Evolutionary conservation across 2,329 filamentous ascomycete genomes (phyloP).

Genomic region (Ceratocystis cubensis): DNA sequence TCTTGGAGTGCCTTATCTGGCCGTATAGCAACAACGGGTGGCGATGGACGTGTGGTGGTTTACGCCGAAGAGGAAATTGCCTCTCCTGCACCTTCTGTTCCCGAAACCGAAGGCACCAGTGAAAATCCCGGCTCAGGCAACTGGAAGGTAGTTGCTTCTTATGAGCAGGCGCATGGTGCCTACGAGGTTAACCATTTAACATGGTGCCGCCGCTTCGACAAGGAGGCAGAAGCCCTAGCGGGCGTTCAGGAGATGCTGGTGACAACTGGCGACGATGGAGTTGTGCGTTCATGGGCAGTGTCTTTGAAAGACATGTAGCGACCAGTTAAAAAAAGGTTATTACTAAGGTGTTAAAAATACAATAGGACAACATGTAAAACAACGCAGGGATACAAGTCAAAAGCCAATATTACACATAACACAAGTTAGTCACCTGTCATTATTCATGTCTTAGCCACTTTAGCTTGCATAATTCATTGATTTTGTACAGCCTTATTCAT

Average conservation of each 20-base stretch:
- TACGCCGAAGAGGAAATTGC: slow-evolving; percentile 50
- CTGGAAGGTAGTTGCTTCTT: slow-evolving; percentile 60
- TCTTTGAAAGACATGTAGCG: neutral
- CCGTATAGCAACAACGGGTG: slow-evolving; percentile 73
- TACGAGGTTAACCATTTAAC: slow-evolving; percentile 89
- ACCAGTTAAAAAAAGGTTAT: neutral
- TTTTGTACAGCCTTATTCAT: slow-evolving; percentile 9
- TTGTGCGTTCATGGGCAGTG: slow-evolving; percentile 73
- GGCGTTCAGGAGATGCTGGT: slow-evolving; percentile 67
- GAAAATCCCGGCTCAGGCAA: slow-evolving; percentile 31
- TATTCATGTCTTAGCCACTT: neutral
- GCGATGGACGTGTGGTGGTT: slow-evolving; percentile 68
- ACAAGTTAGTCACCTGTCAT: no score
- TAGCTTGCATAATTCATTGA: neutral
- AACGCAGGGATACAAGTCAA: no score
- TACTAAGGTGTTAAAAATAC: neutral
- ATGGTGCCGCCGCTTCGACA: slow-evolving; percentile 72
- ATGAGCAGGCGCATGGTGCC: slow-evolving; percentile 69
- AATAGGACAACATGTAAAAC: neutral
- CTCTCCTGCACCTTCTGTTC: slow-evolving; percentile 15
- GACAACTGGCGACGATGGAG: slow-evolving; percentile 84
- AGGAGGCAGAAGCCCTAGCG: slow-evolving; percentile 40
- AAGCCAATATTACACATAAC: no score
- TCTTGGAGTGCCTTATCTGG: slow-evolving; percentile 71
- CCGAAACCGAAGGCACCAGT: neutral